Percentiles rank a stretch among this genome's conserved stretches.
Conservation (phyloP, 768 basidiomycete genomes). For the Tylopilus rubrobrunneus region DNA sequence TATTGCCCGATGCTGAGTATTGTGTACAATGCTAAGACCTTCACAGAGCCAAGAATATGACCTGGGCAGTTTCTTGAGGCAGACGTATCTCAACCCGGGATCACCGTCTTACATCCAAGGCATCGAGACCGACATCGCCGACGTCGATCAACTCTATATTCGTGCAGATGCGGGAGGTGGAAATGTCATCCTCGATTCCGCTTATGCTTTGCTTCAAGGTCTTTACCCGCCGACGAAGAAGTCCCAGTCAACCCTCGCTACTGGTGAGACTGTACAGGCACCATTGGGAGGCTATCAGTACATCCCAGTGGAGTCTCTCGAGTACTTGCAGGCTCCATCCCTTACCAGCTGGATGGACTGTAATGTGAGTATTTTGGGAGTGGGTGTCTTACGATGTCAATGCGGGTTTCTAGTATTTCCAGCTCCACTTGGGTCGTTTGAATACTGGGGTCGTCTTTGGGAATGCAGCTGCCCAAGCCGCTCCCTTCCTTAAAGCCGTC, state of each 20-base stretch:
- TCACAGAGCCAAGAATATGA: constrained; percentile 48
- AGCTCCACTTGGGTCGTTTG: constrained; percentile 20
- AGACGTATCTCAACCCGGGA: constrained; percentile 56
- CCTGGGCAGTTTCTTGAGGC: constrained; percentile 56
- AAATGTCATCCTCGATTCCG: constrained; percentile 76
- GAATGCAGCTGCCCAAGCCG: constrained; percentile 48
- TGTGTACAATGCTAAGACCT: background rate
- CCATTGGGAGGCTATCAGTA: constrained; percentile 88
- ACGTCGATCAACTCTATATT: constrained; percentile 66
- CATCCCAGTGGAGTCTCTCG: constrained; percentile 58
- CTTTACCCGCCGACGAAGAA: constrained; percentile 72
- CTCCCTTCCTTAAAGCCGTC: constrained; percentile 60
- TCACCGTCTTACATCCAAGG: constrained; percentile 67
- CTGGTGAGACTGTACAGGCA: constrained; percentile 63
- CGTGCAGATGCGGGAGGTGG: constrained; percentile 81
- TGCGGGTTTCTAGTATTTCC: constrained; percentile 23
- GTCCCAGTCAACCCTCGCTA: constrained; percentile 67
- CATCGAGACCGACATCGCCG: constrained; percentile 60
- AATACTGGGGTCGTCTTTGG: constrained; percentile 44
- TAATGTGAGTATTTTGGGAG: constrained; percentile 30
- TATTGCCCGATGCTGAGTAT: constrained; percentile 10
- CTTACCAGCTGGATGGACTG: constrained; percentile 77
- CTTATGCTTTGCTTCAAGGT: constrained; percentile 79
- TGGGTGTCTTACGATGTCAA: background rate
- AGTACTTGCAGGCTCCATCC: constrained; percentile 53